phyloP scores from a whole-genome alignment of 139 green algal genomes.

The Chlamydomonas incerta region DNA sequence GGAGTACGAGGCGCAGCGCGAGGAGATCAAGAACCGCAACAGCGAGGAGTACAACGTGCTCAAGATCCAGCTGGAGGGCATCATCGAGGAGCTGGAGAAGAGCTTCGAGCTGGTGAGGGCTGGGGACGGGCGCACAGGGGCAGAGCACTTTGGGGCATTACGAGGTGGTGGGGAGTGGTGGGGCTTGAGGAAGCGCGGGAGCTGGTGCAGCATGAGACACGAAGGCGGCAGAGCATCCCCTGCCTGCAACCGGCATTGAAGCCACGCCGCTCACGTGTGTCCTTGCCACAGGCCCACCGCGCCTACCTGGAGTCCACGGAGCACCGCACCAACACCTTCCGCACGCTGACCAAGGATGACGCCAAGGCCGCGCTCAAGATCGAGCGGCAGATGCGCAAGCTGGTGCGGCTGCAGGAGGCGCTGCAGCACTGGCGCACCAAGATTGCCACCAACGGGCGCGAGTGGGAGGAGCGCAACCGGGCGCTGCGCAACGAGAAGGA shows the following conservation, averaged over 20 bases:
- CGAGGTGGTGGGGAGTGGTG: too few relatives aligned
- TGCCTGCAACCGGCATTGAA: too few relatives aligned
- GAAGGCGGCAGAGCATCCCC: too few relatives aligned
- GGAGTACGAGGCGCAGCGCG: conserved; percentile 73
- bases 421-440: conserved; percentile 88
- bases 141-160: too few relatives aligned
- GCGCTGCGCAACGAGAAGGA: conserved; percentile 88
- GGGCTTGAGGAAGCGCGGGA: too few relatives aligned
- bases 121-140: background rate
- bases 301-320: conserved; percentile 83
- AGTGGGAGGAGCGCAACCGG: conserved; percentile 84
- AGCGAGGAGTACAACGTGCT: conserved; percentile 94
- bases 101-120: conserved; percentile 62
- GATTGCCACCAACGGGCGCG: conserved; percentile 76
- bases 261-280: too few relatives aligned
- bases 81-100: conserved; percentile 87
- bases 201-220: too few relatives aligned
- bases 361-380: conserved; percentile 79
- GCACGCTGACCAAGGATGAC: conserved; percentile 81
- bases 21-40: conserved; percentile 90
- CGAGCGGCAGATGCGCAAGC: conserved; percentile 86
- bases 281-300: conserved; percentile 67
- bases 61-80: conserved; percentile 88
- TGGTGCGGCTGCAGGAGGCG: conserved; percentile 80
- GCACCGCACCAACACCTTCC: conserved; percentile 80